Base-by-base conservation (phyloP, 2,329 filamentous ascomycete genomes). In the Pezicula carpinea region DNA sequence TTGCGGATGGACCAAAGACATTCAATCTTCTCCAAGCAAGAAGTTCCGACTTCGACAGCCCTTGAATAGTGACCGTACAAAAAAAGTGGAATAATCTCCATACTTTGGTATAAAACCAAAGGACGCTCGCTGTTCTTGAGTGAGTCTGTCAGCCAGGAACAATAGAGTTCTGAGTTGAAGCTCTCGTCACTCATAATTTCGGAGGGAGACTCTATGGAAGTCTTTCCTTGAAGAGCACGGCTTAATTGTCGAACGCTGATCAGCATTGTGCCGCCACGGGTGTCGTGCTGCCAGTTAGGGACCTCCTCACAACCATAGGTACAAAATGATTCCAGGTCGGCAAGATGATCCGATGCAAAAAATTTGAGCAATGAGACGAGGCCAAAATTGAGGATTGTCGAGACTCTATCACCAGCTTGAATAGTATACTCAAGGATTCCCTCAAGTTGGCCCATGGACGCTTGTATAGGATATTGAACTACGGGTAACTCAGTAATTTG, bases 221-320 rank as follows among this genome's bases (percentile, higher is more conserved):
- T 91, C 64, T 89, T 91, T 45, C 87, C 87, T 61, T 89, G 85
- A 17, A 91, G 66, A 18, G 87, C 84, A 41, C 85, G 78, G 43
- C 76, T 78, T 19, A 79, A 74, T 61, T 91, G 87, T 42, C 83
- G 71, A 3, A 84, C 72, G 3, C 78, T 75, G 50, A 86, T 78
- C 6, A 91, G 69, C 43, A 89, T 70, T 0, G 81, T 80, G 2
- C 87, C 87, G 14, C 87, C 87, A 48, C 85, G 75, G 1, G 84
- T 76, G 57, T 90, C 87, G 38, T 75, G 70, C 39, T 82, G 72
- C 87, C 87, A 91, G 42, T 84, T 80, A 1, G 80, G 79, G 48
- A 88, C 79, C 53, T 90, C 87, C 51, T 89, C 79, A 50, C 83
- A 85, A n/a, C 82, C 77, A 51, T 84, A 87, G 40, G 81, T 76